phyloP scores from a whole-genome alignment of 2,329 filamentous ascomycete genomes.

The Cladosporium sp. region DNA sequence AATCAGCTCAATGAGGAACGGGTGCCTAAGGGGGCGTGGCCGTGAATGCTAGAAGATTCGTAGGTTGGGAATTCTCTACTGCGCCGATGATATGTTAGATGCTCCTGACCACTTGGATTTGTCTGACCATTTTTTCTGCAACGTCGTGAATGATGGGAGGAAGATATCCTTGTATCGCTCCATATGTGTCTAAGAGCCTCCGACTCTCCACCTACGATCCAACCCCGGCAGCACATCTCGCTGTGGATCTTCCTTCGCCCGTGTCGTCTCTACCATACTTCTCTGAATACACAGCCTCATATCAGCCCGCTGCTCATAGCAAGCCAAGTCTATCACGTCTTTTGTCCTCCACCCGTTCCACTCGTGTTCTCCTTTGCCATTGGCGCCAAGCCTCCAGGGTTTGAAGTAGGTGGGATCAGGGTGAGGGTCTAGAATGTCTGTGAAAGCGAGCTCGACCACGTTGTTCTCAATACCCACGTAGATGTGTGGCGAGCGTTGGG shows the following conservation, averaged over 20 bases:
- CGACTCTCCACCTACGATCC: constrained; percentile 5
- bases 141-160: too few species aligned
- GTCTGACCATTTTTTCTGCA: too few species aligned
- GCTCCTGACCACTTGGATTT: too few species aligned
- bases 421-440: constrained; percentile 37
- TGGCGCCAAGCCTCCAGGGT: neutral
- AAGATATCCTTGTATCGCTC: too few species aligned
- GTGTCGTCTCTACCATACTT: neutral
- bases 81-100: too few species aligned
- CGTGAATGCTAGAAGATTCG: neutral
- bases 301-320: constrained; percentile 5
- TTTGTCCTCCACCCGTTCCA: constrained; percentile 13
- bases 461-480: constrained; percentile 47
- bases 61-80: too few species aligned
- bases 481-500: constrained; percentile 39
- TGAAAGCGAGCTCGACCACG: constrained; percentile 42
- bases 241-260: neutral
- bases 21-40: constrained; percentile 17
- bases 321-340: constrained; percentile 10
- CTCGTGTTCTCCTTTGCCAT: neutral
- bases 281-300: constrained; percentile 5
- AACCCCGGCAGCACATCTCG: neutral
- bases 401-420: constrained; percentile 39
- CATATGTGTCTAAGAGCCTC: too few species aligned
- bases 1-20: constrained; percentile 19